Evolutionary conservation across 23 red algal species (phyloP).

Genomic region (Agarophyton chilense): DNA sequence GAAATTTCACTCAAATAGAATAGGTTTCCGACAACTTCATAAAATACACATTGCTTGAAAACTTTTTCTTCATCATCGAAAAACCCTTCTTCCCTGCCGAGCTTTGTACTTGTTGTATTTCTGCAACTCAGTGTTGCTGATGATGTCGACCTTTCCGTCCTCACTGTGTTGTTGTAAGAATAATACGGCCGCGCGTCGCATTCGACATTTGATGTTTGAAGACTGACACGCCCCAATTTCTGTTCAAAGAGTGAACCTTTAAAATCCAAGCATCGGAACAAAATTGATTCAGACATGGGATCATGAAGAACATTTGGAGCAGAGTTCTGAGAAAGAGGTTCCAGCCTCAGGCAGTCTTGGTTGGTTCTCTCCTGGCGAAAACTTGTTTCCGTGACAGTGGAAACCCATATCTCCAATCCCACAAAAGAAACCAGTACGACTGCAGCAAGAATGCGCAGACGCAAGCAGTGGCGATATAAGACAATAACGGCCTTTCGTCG

Average conservation of each 20-base stretch:
- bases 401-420: background rate
- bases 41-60: background rate
- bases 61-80: background rate
- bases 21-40: background rate
- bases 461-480: background rate
- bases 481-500: background rate
- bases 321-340: background rate
- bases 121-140: background rate
- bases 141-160: background rate
- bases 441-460: background rate
- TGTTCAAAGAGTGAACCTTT: background rate
- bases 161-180: background rate
- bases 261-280: slow-evolving; percentile 10
- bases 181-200: background rate
- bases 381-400: background rate
- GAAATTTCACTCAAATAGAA: background rate
- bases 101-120: background rate
- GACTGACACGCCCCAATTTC: background rate
- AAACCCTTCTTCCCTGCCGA: too few species aligned
- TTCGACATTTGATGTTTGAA: background rate
- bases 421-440: background rate
- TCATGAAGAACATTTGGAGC: background rate
- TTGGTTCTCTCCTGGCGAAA: background rate
- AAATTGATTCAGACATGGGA: background rate
- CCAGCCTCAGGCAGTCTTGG: background rate